Base-by-base conservation (phyloP, 139 green algal species). In the Micromonas pusilla region DNA sequence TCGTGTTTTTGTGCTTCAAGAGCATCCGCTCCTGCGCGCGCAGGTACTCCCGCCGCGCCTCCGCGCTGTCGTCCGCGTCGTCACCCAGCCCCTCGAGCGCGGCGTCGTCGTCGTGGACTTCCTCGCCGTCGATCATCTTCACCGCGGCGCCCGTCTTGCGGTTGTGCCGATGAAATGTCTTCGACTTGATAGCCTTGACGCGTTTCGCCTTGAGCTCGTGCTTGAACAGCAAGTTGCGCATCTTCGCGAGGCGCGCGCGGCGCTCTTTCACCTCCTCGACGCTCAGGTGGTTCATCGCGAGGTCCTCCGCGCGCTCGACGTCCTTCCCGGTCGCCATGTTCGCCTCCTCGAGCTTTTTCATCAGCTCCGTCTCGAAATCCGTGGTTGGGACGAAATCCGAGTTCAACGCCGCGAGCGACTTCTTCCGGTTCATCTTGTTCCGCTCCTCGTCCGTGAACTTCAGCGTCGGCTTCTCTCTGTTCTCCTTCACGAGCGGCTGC, bases 1-100 rank as follows among this genome's bases (percentile, higher is more conserved):
- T 91, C 36, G 88, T 97, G 86, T 97, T 97, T 52, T 84, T 86
- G 81, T 98, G 94, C 81, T 94, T 93, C 28, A 97, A 86, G 31
- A 93, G 96, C 57, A 98, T 83, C n/a, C 94, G 86, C 86, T 98
- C 94, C 85, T 89, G 84, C 72, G 53, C 33, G 20, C 71, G 79
- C n/a, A 73, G 52, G 62, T 70, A 72, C 68, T 81, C 45, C 2
- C 72, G 64, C 28, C 57, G 54, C 52, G 52, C 68, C 30, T 81
- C 52, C 19, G 60, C n/a, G 1, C 30, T 54, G 16, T 60, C n/a
- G 26, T 80, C 82, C 0, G 78, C 83, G 0, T 76, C 77, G 65
- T 60, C 34, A 16, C 20, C 53, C 21, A 68, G 37, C 1, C 45
- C 31, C 16, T 52, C 38, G 20, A 64, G 25, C n/a, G 52, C 9